These are phyloP conservation scores for Penicillium sp. DNA, from an alignment of 2,329 filamentous ascomycete genomes.

Conservation along the genomic window DNA sequence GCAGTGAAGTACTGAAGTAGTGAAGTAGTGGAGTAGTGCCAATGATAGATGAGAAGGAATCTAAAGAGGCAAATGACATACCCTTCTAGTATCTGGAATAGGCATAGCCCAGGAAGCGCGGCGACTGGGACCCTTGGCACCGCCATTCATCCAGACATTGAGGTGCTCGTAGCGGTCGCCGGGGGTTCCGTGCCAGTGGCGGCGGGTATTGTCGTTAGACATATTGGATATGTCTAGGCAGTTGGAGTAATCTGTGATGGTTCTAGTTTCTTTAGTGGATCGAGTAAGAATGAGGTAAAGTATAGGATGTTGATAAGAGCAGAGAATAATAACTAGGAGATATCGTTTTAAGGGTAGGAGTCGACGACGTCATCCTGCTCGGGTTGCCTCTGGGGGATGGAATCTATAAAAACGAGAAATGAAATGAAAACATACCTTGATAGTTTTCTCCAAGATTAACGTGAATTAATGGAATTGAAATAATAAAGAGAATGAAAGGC, in stretches of 20 bases:
- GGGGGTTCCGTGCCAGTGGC: conserved; percentile 30
- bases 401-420: not conserved
- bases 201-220: conserved; percentile 19
- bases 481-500: not conserved
- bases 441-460: not conserved
- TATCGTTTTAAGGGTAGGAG: conserved; percentile 3
- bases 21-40: not conserved
- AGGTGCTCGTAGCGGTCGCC: conserved; percentile 31
- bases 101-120: conserved; percentile 19
- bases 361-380: conserved; percentile 20
- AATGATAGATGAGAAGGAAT: not conserved
- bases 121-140: conserved; percentile 19
- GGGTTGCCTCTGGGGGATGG: not conserved
- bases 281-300: not conserved
- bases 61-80: conserved; percentile 15
- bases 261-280: not conserved
- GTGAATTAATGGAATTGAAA: not conserved
- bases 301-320: not conserved
- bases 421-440: not conserved
- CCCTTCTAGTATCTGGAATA: conserved; percentile 20
- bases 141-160: conserved; percentile 32
- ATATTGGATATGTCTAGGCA: conserved; percentile 14
- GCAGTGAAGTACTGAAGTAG: not conserved
- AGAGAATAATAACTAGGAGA: not conserved
- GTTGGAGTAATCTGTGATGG: conserved; percentile 2